Conservation (phyloP, 2,329 filamentous ascomycete species). For the Colletotrichum spaethianum region DNA sequence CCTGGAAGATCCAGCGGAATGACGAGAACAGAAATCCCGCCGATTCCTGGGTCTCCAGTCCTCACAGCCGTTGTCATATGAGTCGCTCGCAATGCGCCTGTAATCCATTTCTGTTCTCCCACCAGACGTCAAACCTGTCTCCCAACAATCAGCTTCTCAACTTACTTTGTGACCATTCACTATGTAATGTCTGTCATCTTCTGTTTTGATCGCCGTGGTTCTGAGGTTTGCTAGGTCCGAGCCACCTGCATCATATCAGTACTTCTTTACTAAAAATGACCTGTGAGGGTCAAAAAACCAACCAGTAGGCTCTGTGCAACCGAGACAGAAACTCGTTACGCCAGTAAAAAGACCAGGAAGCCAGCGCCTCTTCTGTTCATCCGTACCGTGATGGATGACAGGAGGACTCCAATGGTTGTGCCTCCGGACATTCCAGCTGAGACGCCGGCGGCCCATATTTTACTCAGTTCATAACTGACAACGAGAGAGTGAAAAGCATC, state of each 20-base stretch:
- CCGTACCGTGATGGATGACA: constrained; percentile 72
- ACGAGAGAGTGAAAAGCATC: constrained; percentile 71
- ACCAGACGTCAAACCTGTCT: background rate
- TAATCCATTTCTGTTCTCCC: constrained; percentile 74
- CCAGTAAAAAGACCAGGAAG: constrained; percentile 71
- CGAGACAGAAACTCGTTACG: constrained; percentile 73
- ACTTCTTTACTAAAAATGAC: too few species aligned
- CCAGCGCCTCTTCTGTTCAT: constrained; percentile 71
- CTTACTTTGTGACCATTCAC: constrained; percentile 69
- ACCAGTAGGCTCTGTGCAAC: constrained; percentile 74
- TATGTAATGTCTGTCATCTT: constrained; percentile 65
- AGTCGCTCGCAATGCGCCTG: constrained; percentile 71
- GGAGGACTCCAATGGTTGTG: constrained; percentile 75
- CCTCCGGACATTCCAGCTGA: constrained; percentile 70
- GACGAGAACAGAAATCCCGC: constrained; percentile 70
- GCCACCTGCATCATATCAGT: constrained; percentile 1
- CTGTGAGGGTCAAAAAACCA: constrained; percentile 52
- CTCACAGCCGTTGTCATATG: constrained; percentile 74
- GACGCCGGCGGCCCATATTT: constrained; percentile 68
- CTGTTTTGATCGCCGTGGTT: constrained; percentile 67
- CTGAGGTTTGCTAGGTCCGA: constrained; percentile 70
- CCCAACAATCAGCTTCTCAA: too few species aligned
- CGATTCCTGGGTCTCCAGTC: constrained; percentile 67
- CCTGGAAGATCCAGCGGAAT: constrained; percentile 66
- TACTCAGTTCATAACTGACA: constrained; percentile 67